Evolutionary conservation across 495 filamentous ascomycete species (phyloP).

Genomic region (Penicillium simplicissimum): DNA sequence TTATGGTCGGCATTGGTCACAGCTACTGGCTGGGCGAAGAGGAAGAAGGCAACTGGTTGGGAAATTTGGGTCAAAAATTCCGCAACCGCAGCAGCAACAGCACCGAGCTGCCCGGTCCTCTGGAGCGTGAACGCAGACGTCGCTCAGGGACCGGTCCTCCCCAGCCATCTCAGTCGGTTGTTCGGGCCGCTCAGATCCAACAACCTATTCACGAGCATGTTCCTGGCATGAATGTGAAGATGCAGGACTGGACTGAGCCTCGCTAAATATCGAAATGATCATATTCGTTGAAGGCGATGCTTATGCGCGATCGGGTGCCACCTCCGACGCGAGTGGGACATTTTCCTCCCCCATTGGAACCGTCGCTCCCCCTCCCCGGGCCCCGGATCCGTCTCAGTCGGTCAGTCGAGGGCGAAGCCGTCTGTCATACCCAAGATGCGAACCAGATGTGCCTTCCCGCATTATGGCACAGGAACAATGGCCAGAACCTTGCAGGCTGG

Average conservation of each 20-base stretch:
- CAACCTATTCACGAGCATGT: conserved; percentile 39
- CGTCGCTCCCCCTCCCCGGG: background rate
- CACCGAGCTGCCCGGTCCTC: conserved; percentile 51
- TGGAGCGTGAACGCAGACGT: conserved; percentile 67
- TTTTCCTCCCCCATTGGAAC: background rate
- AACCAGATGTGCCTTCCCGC: background rate
- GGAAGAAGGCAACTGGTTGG: conserved; percentile 60
- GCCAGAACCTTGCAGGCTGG: background rate
- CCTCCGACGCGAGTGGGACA: background rate
- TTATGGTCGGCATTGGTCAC: conserved; percentile 68
- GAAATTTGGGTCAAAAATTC: conserved; percentile 59
- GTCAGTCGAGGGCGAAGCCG: too few relatives aligned
- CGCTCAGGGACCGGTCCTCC: conserved; percentile 69
- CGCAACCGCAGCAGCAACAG: conserved; percentile 33
- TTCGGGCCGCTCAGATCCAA: conserved; percentile 38
- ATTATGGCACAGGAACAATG: background rate
- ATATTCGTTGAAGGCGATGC: background rate
- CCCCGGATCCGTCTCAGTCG: background rate
- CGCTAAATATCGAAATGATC: conserved; percentile 26
- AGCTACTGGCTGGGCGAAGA: conserved; percentile 74
- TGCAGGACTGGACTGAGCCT: conserved; percentile 43
- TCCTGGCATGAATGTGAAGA: conserved; percentile 41
- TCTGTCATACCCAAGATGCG: background rate
- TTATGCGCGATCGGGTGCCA: background rate
- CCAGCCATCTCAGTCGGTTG: conserved; percentile 42